Base-by-base conservation (phyloP, 352 stramenopile genomes). In the Phytophthora europaea region DNA sequence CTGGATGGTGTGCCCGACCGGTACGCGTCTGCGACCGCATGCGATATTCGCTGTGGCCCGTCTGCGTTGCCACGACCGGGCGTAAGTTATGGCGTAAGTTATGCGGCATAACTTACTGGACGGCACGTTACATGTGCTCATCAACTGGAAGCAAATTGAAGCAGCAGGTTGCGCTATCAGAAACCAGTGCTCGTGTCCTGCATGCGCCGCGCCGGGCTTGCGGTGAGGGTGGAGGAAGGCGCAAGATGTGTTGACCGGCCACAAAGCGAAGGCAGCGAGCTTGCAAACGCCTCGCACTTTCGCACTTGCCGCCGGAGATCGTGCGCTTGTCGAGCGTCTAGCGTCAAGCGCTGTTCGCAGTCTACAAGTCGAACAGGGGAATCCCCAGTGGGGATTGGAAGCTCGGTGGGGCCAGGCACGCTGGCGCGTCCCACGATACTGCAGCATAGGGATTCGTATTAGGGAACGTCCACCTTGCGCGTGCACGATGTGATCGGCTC, bases 41-140 rank as follows among this genome's bases (percentile, higher is more conserved):
- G 38, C 56, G 45, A 56, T 56, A 31, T 45, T 22, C 61, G 31
- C 20, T 13, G 47, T 58, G 68, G 53, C 61, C 62, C 53, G 57
- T 79, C 72, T 80, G 20, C 70, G 64, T 66, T 53, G 43, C 59
- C 36, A 73, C 73, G 68, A 67, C 62, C 73, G 54, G 28, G 28
- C 28, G 28, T 7, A 31, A 31, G 4, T 31, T 31, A 31, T 31
- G 26, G 26, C 26, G 26, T 31, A 31, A 31, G 26, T 31, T 31
- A 31, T 31, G 26, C 26, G n/a, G n/a, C 26, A 31, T 31, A 31
- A 31, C 28, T 31, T 31, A 31, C 28, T 31, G 28, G 0, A 31
- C 28, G 28, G 28, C 28, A 31, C 28, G 28, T 31, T 31, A 31
- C 28, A 31, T 31, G 28, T 31, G 28, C 28, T 7, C 28, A 4